Evolutionary conservation across 495 filamentous ascomycete species (phyloP).

Genomic region (Cudoniella acicularis): DNA sequence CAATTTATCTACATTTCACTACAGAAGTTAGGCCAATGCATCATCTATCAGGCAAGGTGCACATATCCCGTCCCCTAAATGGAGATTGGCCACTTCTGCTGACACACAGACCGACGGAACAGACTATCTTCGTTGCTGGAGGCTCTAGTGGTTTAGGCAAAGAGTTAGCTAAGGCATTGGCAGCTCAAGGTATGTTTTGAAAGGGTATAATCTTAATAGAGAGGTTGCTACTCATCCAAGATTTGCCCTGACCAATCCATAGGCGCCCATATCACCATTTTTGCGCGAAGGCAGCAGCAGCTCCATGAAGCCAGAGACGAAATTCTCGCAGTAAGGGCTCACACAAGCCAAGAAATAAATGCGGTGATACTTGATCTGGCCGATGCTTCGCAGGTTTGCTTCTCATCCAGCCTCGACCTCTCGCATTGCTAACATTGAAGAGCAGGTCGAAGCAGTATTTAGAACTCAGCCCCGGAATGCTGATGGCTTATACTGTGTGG

Average conservation of each 20-base stretch:
- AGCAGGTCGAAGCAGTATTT: too few species aligned
- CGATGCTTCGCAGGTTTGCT: slow-evolving; percentile 3
- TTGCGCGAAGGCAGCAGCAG: slow-evolving; percentile 4
- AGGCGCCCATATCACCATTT: slow-evolving; percentile 24
- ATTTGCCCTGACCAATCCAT: neutral
- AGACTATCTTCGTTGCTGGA: neutral
- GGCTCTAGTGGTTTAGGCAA: neutral
- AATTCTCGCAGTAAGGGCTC: slow-evolving; percentile 12
- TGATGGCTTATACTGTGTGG: slow-evolving; percentile 33
- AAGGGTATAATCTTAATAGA: too few species aligned
- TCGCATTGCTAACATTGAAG: too few species aligned
- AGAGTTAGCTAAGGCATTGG: slow-evolving; percentile 10
- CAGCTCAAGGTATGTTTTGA: slow-evolving; percentile 22
- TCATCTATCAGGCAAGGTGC: too few species aligned
- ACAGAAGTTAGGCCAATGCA: too few species aligned
- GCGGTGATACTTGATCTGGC: neutral
- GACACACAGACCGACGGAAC: too few species aligned
- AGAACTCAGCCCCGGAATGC: too few species aligned
- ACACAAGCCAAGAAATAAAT: neutral
- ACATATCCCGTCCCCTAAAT: too few species aligned
- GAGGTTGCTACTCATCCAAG: too few species aligned
- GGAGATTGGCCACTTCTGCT: too few species aligned
- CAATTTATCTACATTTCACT: too few species aligned
- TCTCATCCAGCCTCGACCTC: too few species aligned
- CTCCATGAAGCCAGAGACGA: slow-evolving; percentile 17